Conservation (phyloP, 768 basidiomycete species). For the Kwoniella dejecticola region DNA sequence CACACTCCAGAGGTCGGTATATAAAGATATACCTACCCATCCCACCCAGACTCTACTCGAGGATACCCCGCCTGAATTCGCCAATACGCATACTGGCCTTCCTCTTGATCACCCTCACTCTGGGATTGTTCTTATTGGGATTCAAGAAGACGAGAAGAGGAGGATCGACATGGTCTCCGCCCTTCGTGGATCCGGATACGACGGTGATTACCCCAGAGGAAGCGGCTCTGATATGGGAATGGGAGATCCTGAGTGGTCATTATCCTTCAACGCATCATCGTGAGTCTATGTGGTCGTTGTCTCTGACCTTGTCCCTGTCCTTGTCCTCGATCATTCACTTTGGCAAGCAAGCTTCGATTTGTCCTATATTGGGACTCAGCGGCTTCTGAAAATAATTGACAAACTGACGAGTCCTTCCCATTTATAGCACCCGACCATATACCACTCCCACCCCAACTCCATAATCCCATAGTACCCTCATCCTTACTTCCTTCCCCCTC, state of each 20-base stretch:
- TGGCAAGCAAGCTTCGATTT: too few relatives aligned
- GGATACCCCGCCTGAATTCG: slow-evolving; percentile 33
- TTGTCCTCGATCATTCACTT: too few relatives aligned
- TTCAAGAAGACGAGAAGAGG: slow-evolving; percentile 41
- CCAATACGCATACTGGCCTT: slow-evolving; percentile 31
- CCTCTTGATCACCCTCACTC: slow-evolving; percentile 24
- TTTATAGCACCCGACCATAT: slow-evolving; percentile 47
- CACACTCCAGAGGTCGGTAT: slow-evolving; percentile 19
- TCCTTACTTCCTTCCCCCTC: slow-evolving; percentile 35
- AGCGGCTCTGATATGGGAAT: slow-evolving; percentile 86
- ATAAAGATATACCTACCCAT: slow-evolving; percentile 52
- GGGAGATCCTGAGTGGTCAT: slow-evolving; percentile 92
- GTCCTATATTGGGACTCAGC: too few relatives aligned
- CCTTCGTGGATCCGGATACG: slow-evolving; percentile 55
- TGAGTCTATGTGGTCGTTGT: slow-evolving; percentile 59
- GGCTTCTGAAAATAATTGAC: too few relatives aligned
- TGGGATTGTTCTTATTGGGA: slow-evolving; percentile 40
- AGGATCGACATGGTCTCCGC: slow-evolving; percentile 44
- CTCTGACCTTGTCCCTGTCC: too few relatives aligned
- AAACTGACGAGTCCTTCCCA: too few relatives aligned
- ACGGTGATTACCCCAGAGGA: slow-evolving; percentile 61
- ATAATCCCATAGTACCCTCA: slow-evolving; percentile 53
- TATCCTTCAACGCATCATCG: slow-evolving; percentile 80
- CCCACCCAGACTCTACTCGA: slow-evolving; percentile 41
- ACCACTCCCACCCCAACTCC: slow-evolving; percentile 38